phyloP scores from a whole-genome alignment of 441 rosid species.

The Populus hybrid region DNA sequence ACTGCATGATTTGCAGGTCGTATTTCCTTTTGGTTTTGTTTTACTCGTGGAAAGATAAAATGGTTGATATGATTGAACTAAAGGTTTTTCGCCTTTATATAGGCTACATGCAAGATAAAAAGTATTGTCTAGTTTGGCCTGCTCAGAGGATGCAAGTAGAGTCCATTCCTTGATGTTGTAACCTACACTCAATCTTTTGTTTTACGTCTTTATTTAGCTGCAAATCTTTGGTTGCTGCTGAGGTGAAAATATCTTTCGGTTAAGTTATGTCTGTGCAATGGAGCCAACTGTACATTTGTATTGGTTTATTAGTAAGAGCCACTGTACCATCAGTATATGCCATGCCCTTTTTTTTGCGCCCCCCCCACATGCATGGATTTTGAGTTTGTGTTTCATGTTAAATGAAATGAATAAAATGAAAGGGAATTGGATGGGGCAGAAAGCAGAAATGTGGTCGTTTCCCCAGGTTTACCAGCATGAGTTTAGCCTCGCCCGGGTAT shows the following conservation, averaged over 20 bases:
- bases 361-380: background rate
- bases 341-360: background rate
- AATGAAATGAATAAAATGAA: background rate
- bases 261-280: background rate
- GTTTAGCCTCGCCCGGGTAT: background rate
- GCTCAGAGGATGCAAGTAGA: background rate
- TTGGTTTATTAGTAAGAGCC: background rate
- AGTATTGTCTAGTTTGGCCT: background rate
- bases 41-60: background rate
- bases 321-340: slow-evolving; percentile 3
- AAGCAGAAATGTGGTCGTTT: background rate
- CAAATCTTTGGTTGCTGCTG: background rate
- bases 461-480: background rate
- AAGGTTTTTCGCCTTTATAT: background rate
- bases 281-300: background rate
- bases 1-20: slow-evolving; percentile 10
- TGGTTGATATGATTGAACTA: background rate
- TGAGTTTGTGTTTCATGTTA: background rate
- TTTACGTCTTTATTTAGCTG: background rate
- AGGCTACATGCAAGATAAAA: background rate
- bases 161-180: background rate
- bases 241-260: background rate
- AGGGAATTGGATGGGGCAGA: background rate
- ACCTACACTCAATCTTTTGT: background rate
- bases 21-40: background rate